Conservation (phyloP, 2,329 filamentous ascomycete species). For the Trichophyton benhamiae region DNA sequence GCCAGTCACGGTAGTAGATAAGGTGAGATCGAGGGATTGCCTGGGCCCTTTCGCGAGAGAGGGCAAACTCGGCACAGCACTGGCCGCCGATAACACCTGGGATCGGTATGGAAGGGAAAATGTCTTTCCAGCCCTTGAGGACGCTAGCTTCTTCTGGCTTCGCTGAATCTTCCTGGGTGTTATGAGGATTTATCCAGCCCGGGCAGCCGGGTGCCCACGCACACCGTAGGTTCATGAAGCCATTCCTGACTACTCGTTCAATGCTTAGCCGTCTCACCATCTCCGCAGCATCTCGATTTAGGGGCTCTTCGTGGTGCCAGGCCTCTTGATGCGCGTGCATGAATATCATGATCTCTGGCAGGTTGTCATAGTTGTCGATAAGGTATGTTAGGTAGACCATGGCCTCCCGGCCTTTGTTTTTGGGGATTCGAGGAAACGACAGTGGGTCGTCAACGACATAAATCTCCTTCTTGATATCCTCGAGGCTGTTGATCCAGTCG, state of each 20-base stretch:
- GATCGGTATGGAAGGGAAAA: conserved; percentile 35
- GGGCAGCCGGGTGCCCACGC: conserved; percentile 47
- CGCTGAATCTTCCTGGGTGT: conserved; percentile 26
- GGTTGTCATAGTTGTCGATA: conserved; percentile 48
- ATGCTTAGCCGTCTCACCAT: conserved; percentile 41
- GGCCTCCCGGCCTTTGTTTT: conserved; percentile 51
- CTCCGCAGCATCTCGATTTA: conserved; percentile 39
- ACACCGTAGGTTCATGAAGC: conserved; percentile 51
- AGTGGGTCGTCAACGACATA: conserved; percentile 43
- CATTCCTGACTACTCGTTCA: conserved; percentile 40
- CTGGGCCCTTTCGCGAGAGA: conserved; percentile 46
- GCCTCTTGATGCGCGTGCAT: conserved; percentile 45
- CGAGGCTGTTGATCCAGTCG: conserved; percentile 43
- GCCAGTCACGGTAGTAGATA: conserved; percentile 48
- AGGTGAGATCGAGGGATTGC: conserved; percentile 42
- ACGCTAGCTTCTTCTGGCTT: conserved; percentile 39
- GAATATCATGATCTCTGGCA: conserved; percentile 49
- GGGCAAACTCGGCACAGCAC: conserved; percentile 53
- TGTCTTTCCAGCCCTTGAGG: conserved; percentile 36
- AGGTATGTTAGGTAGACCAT: conserved; percentile 53
- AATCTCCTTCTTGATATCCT: conserved; percentile 36
- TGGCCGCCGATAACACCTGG: conserved; percentile 45
- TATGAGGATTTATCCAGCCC: conserved; percentile 43
- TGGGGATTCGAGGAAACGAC: conserved; percentile 40
- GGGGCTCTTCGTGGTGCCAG: conserved; percentile 49